These are phyloP conservation scores for Heimioporus sp. DNA, from an alignment of 768 basidiomycete species.

Conservation along the genomic window DNA sequence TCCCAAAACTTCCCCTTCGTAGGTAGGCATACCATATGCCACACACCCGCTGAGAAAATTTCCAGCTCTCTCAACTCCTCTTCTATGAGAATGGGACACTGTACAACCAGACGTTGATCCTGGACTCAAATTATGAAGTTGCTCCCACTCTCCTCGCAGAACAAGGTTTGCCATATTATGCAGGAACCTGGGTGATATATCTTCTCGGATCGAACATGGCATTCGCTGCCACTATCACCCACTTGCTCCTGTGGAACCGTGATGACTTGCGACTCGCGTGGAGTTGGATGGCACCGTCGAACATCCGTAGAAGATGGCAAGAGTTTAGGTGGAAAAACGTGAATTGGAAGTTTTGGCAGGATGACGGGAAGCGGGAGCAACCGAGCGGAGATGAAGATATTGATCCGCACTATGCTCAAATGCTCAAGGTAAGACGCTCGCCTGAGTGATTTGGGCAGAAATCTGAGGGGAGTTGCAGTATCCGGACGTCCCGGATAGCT, in stretches of 20 bases:
- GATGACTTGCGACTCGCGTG: constrained; percentile 47
- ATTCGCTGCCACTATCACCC: constrained; percentile 48
- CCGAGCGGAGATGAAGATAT: constrained; percentile 39
- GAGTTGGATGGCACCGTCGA: constrained; percentile 42
- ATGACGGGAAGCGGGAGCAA: constrained; percentile 12
- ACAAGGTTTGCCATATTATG: constrained; percentile 34
- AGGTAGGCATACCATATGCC: constrained; percentile 17
- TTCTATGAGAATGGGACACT: constrained; percentile 51
- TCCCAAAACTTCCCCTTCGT: constrained; percentile 60
- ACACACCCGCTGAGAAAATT: constrained; percentile 7
- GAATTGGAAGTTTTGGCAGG: constrained; percentile 38
- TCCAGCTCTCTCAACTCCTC: constrained; percentile 43
- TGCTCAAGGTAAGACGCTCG: constrained; percentile 40
- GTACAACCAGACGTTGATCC: constrained; percentile 52
- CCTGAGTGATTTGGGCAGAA: too few relatives aligned
- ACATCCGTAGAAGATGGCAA: constrained; percentile 23
- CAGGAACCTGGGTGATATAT: constrained; percentile 22
- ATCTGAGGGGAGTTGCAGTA: constrained; percentile 26
- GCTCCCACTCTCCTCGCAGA: too few relatives aligned
- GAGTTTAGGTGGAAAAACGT: constrained; percentile 29
- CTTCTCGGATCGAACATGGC: constrained; percentile 16
- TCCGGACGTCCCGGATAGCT: constrained; percentile 31
- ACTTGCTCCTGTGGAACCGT: constrained; percentile 54
- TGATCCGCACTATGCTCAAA: constrained; percentile 57
- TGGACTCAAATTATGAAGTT: constrained; percentile 51